A percentile compares a stretch with the other conserved stretches of the same genome.
Conservation (phyloP, 768 basidiomycete genomes). For the Phylloporus rhodoxanthus region DNA sequence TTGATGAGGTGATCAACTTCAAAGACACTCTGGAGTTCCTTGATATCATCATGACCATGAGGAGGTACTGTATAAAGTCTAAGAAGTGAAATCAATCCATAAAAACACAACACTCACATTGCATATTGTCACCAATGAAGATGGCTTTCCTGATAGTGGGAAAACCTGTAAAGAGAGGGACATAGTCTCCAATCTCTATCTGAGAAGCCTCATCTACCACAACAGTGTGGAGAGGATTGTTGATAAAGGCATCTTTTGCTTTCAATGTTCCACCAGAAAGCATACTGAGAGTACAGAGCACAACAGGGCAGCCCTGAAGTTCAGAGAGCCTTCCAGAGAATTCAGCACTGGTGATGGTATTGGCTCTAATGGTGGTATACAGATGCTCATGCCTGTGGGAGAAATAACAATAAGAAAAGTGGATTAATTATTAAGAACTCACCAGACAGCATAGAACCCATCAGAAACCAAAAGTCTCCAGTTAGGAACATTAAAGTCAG, state of each 20-base stretch:
- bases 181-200: slow-evolving; percentile 54
- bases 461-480: slow-evolving; percentile 70
- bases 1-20: slow-evolving; percentile 57
- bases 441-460: slow-evolving; percentile 67
- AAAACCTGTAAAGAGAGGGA: slow-evolving; percentile 32
- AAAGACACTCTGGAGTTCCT: slow-evolving; percentile 69
- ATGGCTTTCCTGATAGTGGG: slow-evolving; percentile 44
- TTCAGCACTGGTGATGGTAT: slow-evolving; percentile 49
- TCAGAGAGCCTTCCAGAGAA: slow-evolving; percentile 28
- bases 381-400: slow-evolving; percentile 75
- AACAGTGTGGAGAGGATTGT: slow-evolving; percentile 41
- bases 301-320: slow-evolving; percentile 44
- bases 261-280: slow-evolving; percentile 39
- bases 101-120: slow-evolving; percentile 40
- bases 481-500: slow-evolving; percentile 42
- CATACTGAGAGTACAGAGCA: slow-evolving; percentile 77
- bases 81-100: slow-evolving; percentile 26
- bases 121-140: slow-evolving; percentile 65
- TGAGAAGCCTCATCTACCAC: slow-evolving; percentile 66
- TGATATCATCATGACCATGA: slow-evolving; percentile 64
- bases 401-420: slow-evolving; percentile 4
- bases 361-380: slow-evolving; percentile 42
- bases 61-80: slow-evolving; percentile 59
- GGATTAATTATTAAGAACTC: slow-evolving; percentile 15
- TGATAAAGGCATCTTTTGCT: slow-evolving; percentile 17